A percentile compares a stretch with the other conserved stretches of the same genome.
Conservation (phyloP, 768 basidiomycete genomes). For the Amanita fuliginea region DNA sequence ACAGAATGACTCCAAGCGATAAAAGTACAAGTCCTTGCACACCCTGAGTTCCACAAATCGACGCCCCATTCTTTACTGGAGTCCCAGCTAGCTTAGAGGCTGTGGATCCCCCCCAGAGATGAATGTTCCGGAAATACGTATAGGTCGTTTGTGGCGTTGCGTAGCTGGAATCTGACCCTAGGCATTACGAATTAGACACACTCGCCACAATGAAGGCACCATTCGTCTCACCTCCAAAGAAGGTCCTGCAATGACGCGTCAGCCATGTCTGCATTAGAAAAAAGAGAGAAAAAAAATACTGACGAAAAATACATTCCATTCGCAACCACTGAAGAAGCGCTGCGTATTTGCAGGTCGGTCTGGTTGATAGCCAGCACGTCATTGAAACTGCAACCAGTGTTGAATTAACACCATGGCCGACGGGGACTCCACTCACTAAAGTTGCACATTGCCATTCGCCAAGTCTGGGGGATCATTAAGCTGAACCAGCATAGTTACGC, state of each 20-base stretch:
- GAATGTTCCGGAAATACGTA: conserved; percentile 70
- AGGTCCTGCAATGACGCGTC: conserved; percentile 36
- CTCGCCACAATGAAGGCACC: no score
- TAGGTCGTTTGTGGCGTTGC: conserved; percentile 56
- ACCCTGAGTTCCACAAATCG: not conserved
- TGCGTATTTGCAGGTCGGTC: conserved; percentile 53
- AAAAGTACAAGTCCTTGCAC: not conserved
- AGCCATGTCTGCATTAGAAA: conserved; percentile 2
- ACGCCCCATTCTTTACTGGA: conserved; percentile 16
- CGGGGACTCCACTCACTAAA: conserved; percentile 40
- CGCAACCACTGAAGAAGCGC: conserved; percentile 34
- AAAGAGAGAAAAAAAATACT: conserved; percentile 15
- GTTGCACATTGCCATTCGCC: conserved; percentile 64
- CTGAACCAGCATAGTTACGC: conserved; percentile 64
- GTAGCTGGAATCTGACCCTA: conserved; percentile 60
- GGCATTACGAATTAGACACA: not conserved
- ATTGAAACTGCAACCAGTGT: conserved; percentile 41
- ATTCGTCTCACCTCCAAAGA: conserved; percentile 56
- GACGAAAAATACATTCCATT: conserved; percentile 77
- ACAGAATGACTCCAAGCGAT: not conserved
- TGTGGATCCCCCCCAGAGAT: conserved; percentile 44
- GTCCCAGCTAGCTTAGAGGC: conserved; percentile 36
- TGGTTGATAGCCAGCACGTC: conserved; percentile 52
- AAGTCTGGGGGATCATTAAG: conserved; percentile 56
- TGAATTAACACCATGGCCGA: not conserved